Conservation (phyloP, 352 stramenopile genomes). For the Phytophthora europaea region DNA sequence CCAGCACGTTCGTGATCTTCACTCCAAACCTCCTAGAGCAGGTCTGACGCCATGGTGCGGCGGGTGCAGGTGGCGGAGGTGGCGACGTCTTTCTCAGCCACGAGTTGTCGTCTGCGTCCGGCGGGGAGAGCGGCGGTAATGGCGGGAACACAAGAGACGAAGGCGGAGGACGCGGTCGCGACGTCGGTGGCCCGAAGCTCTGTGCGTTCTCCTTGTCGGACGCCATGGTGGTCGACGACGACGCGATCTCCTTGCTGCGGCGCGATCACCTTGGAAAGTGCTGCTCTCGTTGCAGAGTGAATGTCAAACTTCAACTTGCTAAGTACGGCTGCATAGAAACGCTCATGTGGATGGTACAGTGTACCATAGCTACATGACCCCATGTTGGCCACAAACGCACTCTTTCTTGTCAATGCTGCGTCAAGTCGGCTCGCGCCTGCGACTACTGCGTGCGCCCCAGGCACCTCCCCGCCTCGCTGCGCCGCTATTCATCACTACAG, state of each 20-base stretch:
- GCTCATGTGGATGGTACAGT: slow-evolving; percentile 15
- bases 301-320: slow-evolving; percentile 12
- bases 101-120: slow-evolving; percentile 11
- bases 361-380: slow-evolving; percentile 6
- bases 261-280: not conserved
- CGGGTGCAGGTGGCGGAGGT: not conserved
- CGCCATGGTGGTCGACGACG: slow-evolving; percentile 18
- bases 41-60: slow-evolving; percentile 4
- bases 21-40: slow-evolving; percentile 18
- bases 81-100: slow-evolving; percentile 3
- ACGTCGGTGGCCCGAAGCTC: not conserved
- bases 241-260: slow-evolving; percentile 3
- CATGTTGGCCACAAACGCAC: slow-evolving; percentile 3
- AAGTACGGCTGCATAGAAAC: slow-evolving; percentile 14
- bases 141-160: slow-evolving; percentile 19
- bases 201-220: slow-evolving; percentile 20
- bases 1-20: slow-evolving; percentile 1
- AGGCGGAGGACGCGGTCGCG: not conserved
- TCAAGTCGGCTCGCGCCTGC: slow-evolving; percentile 16
- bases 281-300: not conserved
- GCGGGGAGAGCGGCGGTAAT: slow-evolving; percentile 34
- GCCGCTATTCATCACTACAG: slow-evolving; percentile 4
- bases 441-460: slow-evolving; percentile 20
- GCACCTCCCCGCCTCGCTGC: not conserved
- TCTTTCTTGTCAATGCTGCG: slow-evolving; percentile 18